Evolutionary conservation across 2,329 filamentous ascomycete species (phyloP).

Genomic region (Ceratocystis ficicola): DNA sequence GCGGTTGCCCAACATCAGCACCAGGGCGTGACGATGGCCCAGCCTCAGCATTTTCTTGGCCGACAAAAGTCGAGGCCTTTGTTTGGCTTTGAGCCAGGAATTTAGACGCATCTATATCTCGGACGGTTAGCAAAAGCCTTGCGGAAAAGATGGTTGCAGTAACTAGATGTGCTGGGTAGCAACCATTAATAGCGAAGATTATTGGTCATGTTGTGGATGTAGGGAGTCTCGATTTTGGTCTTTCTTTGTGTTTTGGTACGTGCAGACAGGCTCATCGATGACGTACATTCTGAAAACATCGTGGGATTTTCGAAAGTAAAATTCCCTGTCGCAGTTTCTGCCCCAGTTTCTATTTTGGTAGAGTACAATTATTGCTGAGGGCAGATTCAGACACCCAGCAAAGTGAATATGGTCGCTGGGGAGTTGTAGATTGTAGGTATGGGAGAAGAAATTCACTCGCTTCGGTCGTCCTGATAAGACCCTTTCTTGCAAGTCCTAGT

Average conservation of each 20-base stretch:
- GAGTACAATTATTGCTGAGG: not conserved
- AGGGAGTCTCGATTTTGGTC: not conserved
- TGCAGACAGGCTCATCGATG: slow-evolving; percentile 9
- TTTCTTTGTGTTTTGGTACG: not conserved
- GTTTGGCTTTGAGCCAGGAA: slow-evolving; percentile 97
- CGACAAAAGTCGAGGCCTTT: slow-evolving; percentile 57
- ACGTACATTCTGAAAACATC: slow-evolving; percentile 71
- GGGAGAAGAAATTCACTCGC: slow-evolving; percentile 5
- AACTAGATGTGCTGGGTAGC: not conserved
- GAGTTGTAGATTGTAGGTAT: not conserved
- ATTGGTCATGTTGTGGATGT: slow-evolving; percentile 16
- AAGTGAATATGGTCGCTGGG: not conserved
- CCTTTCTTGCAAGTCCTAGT: not conserved
- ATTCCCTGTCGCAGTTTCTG: slow-evolving; percentile 1
- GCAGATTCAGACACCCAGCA: not conserved
- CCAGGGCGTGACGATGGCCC: slow-evolving; percentile 30
- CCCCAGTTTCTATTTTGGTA: not conserved
- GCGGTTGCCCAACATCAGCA: slow-evolving; percentile 24
- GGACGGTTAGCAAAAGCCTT: not conserved
- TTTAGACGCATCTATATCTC: slow-evolving; percentile 71
- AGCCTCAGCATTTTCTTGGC: slow-evolving; percentile 41
- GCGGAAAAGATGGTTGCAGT: not conserved
- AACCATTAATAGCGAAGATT: slow-evolving; percentile 9
- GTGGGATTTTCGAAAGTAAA: slow-evolving; percentile 17
- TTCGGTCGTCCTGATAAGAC: not conserved